phyloP scores from a whole-genome alignment of 2,329 filamentous ascomycete genomes.

The Cadophora sp. region DNA sequence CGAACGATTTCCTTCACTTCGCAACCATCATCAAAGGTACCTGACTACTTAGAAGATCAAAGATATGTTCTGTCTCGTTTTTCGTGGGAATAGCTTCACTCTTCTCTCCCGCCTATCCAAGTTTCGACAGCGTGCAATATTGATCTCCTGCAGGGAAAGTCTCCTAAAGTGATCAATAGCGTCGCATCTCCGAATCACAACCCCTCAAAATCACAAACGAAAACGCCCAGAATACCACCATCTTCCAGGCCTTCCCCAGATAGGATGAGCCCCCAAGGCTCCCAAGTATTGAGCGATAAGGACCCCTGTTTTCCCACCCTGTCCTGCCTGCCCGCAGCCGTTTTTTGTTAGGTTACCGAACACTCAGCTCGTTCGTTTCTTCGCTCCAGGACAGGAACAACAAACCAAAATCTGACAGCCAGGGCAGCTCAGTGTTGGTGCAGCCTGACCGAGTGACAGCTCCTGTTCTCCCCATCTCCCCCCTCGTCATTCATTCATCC shows the following conservation, averaged over 20 bases:
- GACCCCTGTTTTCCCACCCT: constrained; percentile 11
- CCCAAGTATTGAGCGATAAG: constrained; percentile 15
- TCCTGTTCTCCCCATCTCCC: not conserved
- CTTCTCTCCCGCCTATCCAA: too few species aligned
- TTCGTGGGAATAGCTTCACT: too few species aligned
- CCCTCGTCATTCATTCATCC: not conserved
- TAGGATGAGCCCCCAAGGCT: not conserved
- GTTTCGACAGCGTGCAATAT: not conserved
- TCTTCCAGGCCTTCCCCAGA: not conserved
- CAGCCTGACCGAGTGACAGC: not conserved
- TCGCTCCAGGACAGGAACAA: constrained; percentile 8
- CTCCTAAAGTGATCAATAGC: constrained; percentile 2
- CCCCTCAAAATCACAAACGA: not conserved
- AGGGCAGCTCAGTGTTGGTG: too few species aligned
- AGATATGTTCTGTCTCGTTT: too few species aligned
- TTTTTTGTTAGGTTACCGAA: not conserved
- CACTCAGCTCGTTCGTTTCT: not conserved
- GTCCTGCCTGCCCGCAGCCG: not conserved
- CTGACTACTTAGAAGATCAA: not conserved
- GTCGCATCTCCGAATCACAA: constrained; percentile 6
- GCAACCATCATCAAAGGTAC: not conserved
- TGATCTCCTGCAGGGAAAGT: not conserved
- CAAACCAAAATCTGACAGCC: not conserved
- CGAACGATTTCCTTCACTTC: not conserved
- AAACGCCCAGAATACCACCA: constrained; percentile 11